Conservation (phyloP, 345 rosid genomes). For the Eucalyptus regnans region DNA sequence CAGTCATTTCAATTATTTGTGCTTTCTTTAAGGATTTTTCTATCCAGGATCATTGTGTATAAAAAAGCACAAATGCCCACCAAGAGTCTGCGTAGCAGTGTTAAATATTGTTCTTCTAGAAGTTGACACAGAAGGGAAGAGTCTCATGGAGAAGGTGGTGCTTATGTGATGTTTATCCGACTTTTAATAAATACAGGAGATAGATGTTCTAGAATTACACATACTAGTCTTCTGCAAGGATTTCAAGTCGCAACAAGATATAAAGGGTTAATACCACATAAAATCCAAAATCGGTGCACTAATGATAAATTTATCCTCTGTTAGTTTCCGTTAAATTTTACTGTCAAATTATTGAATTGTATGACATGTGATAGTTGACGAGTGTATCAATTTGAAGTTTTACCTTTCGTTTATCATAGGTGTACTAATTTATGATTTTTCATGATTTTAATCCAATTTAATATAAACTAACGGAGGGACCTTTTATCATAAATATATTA, state of each 20-base stretch:
- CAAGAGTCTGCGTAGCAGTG: neutral
- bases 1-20: neutral
- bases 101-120: neutral
- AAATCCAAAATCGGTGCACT: too few species aligned
- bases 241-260: neutral
- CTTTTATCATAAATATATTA: too few species aligned
- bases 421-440: too few species aligned
- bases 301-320: accelerated
- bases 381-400: too few species aligned
- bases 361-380: accelerated
- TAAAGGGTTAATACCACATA: too few species aligned
- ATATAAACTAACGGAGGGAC: too few species aligned
- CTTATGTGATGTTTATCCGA: neutral
- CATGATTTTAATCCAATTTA: too few species aligned
- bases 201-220: neutral
- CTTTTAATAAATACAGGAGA: neutral
- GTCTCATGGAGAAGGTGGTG: neutral
- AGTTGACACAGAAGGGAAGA: neutral
- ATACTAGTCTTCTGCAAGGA: neutral
- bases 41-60: neutral
- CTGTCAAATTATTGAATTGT: accelerated
- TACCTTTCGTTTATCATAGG: too few species aligned
- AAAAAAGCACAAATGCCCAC: neutral
- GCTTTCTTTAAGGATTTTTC: neutral
- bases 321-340: too few species aligned